Percentiles rank a stretch among this genome's conserved stretches.
These are phyloP conservation scores for Acanthamoeba sp. DNA, from an alignment of 208 protist genomes.

Conservation along the genomic window DNA sequence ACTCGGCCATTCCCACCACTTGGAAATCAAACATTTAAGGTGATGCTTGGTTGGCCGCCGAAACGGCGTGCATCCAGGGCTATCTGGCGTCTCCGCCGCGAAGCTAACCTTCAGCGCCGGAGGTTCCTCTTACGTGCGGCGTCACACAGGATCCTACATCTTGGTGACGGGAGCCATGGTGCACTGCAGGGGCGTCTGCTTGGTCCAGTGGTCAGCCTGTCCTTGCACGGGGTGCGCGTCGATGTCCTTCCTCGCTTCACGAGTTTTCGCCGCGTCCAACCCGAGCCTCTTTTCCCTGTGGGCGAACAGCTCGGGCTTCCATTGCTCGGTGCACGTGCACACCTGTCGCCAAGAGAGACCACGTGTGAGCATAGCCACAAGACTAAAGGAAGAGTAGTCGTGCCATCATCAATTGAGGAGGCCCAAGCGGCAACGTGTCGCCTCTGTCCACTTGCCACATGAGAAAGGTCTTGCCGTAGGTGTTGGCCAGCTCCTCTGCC, in stretches of 20 bases:
- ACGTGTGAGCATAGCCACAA: not conserved
- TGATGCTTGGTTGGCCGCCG: not conserved
- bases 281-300: constrained; percentile 51
- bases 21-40: not conserved
- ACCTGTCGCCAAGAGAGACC: not conserved
- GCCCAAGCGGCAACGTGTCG: constrained; percentile 15
- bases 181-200: not conserved
- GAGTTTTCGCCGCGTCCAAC: not conserved
- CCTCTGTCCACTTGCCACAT: constrained; percentile 44
- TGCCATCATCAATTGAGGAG: constrained; percentile 62
- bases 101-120: too few relatives aligned
- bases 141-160: not conserved
- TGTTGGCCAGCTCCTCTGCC: constrained; percentile 9
- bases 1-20: not conserved
- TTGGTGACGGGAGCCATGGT: not conserved
- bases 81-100: too few relatives aligned
- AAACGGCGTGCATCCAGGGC: not conserved
- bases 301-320: constrained; percentile 57
- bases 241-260: not conserved
- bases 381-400: not conserved
- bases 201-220: constrained; percentile 14
- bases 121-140: not conserved
- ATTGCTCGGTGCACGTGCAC: constrained; percentile 39
- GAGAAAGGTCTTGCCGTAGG: constrained; percentile 57
- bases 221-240: constrained; percentile 2